Base-by-base conservation (phyloP, 2,329 filamentous ascomycete species). In the Pezicula rhizophila region DNA sequence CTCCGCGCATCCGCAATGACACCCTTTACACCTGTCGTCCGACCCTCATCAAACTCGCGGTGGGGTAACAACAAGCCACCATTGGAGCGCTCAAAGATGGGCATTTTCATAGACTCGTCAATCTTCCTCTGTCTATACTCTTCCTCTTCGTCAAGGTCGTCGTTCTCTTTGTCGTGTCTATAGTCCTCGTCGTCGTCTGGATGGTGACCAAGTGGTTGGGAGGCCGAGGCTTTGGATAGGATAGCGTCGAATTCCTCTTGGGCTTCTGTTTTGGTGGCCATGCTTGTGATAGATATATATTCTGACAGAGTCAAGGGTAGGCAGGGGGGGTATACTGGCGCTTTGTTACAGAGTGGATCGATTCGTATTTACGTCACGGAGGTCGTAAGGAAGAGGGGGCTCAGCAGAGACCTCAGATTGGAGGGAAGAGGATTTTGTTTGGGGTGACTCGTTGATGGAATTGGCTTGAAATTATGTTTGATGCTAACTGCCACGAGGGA, bases 1-100 rank as follows among this genome's bases (percentile, higher is more conserved):
- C 83, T 82, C 61, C 87, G 78, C 34, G 88, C 88, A 64, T 93
- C 88, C 59, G 87, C 86, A 62, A 93, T 92, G 66, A 93, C 88
- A 54, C 88, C 88, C 72, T 92, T 92, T 57, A 90, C 87, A 42
- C 88, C 88, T 2, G 87, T 92, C 57, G 87, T 83, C 56, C 81
- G 78, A 50, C 85, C 83, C 46, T 73, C 80, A 65, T 87, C 80
- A 61, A 85, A 84, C 48, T 74, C 76, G 11, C 72, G 71, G 8
- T 79, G 80, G 12, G 81, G 81, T 52, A 87, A 78, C 49, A 42
- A 46, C 6, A 51, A 41, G 8, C 53, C 52, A 73, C 73, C 51
- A 64, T 59, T 67, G 65, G 75, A 70, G 58, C 70, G 70, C 66
- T 74, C 75, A 56, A 77, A 69, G 51, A 76, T 73, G 46, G 82